These are phyloP conservation scores for Trichoderma harzianum DNA, from an alignment of 2,329 filamentous ascomycete species.

Conservation along the genomic window DNA sequence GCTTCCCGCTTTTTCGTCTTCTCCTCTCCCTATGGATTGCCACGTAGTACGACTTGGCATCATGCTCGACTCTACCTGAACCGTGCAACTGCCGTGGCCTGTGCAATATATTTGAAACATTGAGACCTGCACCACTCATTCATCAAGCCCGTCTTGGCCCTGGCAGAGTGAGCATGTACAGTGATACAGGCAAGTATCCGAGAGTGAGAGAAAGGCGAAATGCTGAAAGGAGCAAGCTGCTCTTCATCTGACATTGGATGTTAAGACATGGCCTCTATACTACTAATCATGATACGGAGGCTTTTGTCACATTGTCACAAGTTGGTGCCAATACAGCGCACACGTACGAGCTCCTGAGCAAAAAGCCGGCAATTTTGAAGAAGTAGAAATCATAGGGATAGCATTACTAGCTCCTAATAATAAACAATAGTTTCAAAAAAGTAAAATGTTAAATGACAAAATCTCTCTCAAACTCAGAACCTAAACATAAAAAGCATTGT, in stretches of 20 bases:
- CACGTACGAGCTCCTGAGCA: too few relatives aligned
- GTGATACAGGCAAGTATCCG: too few relatives aligned
- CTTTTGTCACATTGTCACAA: background rate
- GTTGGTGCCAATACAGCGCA: background rate
- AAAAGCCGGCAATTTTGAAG: background rate
- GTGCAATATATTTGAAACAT: background rate
- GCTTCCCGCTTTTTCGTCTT: background rate
- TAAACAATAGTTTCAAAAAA: background rate
- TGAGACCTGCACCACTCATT: background rate
- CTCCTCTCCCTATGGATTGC: background rate
- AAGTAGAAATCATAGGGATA: background rate
- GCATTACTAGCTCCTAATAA: background rate
- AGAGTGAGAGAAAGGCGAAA: background rate
- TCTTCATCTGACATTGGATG: background rate
- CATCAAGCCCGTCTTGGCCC: background rate
- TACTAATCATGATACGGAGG: background rate
- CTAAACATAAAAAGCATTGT: background rate
- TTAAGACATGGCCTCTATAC: background rate
- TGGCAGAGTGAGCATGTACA: background rate
- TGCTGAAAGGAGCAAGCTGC: background rate
- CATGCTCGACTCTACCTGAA: background rate
- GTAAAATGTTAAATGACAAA: constrained; percentile 1
- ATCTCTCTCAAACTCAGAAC: background rate
- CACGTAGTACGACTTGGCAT: background rate
- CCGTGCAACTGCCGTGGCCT: constrained; percentile 4